Conservation (phyloP, 495 filamentous ascomycete genomes). For the Daldinia childiae region DNA sequence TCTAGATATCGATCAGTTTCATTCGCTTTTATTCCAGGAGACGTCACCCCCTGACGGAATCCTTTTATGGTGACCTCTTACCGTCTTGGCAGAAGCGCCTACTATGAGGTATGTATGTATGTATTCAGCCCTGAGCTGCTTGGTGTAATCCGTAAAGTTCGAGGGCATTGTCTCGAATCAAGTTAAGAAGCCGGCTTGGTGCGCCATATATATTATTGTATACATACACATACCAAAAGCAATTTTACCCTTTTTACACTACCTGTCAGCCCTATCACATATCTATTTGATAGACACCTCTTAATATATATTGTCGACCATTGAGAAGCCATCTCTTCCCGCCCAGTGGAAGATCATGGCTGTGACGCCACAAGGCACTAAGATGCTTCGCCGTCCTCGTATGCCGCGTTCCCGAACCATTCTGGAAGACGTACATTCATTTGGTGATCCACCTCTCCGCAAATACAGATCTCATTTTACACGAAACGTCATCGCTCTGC, state of each 20-base stretch:
- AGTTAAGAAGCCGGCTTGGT: not conserved
- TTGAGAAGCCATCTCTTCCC: conserved; percentile 1
- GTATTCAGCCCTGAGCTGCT: conserved; percentile 15
- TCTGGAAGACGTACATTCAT: conserved; percentile 30
- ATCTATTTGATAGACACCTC: not conserved
- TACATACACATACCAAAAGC: too few species aligned
- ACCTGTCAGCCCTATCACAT: conserved; percentile 34
- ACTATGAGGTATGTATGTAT: not conserved
- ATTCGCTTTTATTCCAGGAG: conserved; percentile 25
- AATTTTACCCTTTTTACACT: conserved; percentile 4
- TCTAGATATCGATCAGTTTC: conserved; percentile 25
- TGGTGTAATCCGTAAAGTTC: not conserved
- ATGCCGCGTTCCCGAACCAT: conserved; percentile 29
- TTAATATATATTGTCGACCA: conserved; percentile 4
- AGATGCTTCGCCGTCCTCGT: conserved; percentile 10
- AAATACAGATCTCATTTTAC: conserved; percentile 13
- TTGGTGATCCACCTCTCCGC: conserved; percentile 12
- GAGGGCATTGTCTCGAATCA: not conserved
- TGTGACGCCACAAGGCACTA: conserved; percentile 24
- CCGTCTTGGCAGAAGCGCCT: conserved; percentile 24
- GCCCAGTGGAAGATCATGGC: conserved; percentile 22
- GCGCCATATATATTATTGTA: not conserved
- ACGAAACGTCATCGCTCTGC: conserved; percentile 18
- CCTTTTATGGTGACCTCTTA: conserved; percentile 30
- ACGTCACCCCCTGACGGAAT: conserved; percentile 35